phyloP scores from a whole-genome alignment of 2,329 filamentous ascomycete genomes.

The Catunica adiposa region DNA sequence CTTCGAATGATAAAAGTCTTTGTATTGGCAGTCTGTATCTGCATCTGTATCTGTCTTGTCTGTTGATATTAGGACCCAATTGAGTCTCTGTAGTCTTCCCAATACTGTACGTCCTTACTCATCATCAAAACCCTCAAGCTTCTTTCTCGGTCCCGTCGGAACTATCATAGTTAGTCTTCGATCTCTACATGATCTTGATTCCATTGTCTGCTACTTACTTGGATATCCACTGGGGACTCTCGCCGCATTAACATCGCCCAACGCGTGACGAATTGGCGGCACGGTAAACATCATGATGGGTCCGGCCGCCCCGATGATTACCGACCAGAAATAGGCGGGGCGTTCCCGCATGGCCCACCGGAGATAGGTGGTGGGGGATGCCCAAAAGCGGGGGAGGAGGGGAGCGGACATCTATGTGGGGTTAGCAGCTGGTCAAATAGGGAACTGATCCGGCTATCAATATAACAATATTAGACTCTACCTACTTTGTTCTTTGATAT shows the following conservation, averaged over 20 bases:
- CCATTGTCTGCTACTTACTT: slow-evolving; percentile 41
- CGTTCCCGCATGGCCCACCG: slow-evolving; percentile 78
- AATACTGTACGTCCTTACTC: slow-evolving; percentile 20
- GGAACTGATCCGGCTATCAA: too few species aligned
- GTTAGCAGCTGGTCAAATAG: neutral
- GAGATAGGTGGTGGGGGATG: slow-evolving; percentile 64
- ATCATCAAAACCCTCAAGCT: slow-evolving; percentile 44
- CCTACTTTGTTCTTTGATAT: too few species aligned
- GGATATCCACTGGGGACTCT: slow-evolving; percentile 83
- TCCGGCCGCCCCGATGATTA: slow-evolving; percentile 55
- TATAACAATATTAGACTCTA: too few species aligned
- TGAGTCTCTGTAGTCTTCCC: neutral
- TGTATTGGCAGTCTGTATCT: neutral
- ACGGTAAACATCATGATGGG: slow-evolving; percentile 54
- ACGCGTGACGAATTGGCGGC: slow-evolving; percentile 52
- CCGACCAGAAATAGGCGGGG: slow-evolving; percentile 81
- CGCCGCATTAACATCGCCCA: slow-evolving; percentile 59
- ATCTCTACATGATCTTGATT: too few species aligned
- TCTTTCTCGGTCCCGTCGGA: slow-evolving; percentile 41
- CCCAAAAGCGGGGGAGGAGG: slow-evolving; percentile 60
- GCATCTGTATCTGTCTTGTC: too few species aligned
- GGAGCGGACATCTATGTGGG: slow-evolving; percentile 38
- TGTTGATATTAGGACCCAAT: too few species aligned
- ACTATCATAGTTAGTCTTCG: slow-evolving; percentile 24
- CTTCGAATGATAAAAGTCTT: neutral